A percentile compares a stretch with the other conserved stretches of the same genome.
These are phyloP conservation scores for Cyberlindnera petersonii DNA, from an alignment of 805 yeast species.

Conservation along the genomic window DNA sequence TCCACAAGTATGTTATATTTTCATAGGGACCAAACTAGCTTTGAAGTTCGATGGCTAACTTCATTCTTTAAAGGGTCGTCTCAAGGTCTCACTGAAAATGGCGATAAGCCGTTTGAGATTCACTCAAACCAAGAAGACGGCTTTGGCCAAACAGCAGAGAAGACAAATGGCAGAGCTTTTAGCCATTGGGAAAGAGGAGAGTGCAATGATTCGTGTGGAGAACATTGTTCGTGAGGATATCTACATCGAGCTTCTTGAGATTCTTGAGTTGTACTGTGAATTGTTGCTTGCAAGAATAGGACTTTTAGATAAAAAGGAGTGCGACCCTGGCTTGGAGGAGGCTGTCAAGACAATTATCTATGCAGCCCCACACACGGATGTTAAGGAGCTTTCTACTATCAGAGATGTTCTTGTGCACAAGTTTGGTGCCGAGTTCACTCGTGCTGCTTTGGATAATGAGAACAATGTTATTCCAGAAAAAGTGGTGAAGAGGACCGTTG, in stretches of 20 bases:
- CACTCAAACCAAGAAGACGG: constrained; percentile 65
- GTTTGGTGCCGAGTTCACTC: constrained; percentile 62
- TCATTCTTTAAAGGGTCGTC: constrained; percentile 25
- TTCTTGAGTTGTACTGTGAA: constrained; percentile 79
- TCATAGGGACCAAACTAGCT: neutral
- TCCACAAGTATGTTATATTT: constrained; percentile 25
- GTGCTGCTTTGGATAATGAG: constrained; percentile 46
- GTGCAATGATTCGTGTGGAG: constrained; percentile 81
- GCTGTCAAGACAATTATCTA: constrained; percentile 69
- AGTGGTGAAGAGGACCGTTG: constrained; percentile 55
- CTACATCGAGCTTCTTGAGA: constrained; percentile 72
- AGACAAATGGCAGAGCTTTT: constrained; percentile 67
- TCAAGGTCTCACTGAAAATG: constrained; percentile 45
- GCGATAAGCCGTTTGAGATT: constrained; percentile 65
- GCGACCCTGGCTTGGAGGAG: constrained; percentile 41
- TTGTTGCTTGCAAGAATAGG: constrained; percentile 70
- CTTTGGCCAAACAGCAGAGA: constrained; percentile 71
- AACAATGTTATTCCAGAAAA: constrained; percentile 60
- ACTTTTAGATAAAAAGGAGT: constrained; percentile 40
- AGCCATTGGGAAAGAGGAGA: constrained; percentile 67
- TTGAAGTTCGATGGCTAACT: no score
- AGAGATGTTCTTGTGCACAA: constrained; percentile 58
- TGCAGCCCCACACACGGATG: constrained; percentile 68
- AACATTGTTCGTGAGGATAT: constrained; percentile 80
- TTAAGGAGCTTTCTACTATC: constrained; percentile 62